These are phyloP conservation scores for Cladobotryum mycophilum DNA, from an alignment of 2,329 filamentous ascomycete genomes.

Conservation along the genomic window DNA sequence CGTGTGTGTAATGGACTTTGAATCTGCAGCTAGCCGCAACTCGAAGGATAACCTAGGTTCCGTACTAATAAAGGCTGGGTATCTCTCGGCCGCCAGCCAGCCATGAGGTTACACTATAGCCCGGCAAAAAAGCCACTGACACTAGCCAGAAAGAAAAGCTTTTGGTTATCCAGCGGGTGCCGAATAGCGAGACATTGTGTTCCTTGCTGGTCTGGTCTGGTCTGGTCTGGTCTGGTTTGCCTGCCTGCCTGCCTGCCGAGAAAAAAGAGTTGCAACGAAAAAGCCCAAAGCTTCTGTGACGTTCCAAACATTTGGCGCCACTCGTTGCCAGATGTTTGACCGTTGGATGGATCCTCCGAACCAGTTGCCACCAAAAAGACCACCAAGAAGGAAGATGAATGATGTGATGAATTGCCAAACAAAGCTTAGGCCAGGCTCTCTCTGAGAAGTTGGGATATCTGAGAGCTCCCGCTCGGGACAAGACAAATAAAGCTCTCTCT, in stretches of 20 bases:
- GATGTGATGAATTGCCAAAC: too few relatives aligned
- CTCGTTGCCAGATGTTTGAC: background rate
- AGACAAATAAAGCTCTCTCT: background rate
- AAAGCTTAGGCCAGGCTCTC: too few relatives aligned
- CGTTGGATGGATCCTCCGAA: too few relatives aligned
- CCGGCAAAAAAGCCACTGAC: background rate
- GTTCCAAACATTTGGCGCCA: constrained; percentile 1
- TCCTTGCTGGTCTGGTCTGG: background rate
- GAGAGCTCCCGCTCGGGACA: constrained; percentile 6
- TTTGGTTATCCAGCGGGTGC: background rate
- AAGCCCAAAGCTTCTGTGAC: background rate
- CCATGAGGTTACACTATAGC: background rate
- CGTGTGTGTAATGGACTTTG: constrained; percentile 1
- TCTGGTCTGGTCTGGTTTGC: too few relatives aligned
- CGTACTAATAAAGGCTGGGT: background rate
- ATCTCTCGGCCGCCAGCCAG: background rate
- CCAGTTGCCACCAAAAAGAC: background rate
- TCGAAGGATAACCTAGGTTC: too few relatives aligned
- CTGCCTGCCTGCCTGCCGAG: background rate
- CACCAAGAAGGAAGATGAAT: background rate
- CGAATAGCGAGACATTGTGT: constrained; percentile 8
- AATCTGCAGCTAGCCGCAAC: background rate
- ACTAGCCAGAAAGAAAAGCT: constrained; percentile 1
- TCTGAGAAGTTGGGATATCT: too few relatives aligned
- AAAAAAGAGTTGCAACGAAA: background rate